These are phyloP conservation scores for Stylosanthes scabra DNA, from an alignment of 331 rosid genomes.

Conservation along the genomic window DNA sequence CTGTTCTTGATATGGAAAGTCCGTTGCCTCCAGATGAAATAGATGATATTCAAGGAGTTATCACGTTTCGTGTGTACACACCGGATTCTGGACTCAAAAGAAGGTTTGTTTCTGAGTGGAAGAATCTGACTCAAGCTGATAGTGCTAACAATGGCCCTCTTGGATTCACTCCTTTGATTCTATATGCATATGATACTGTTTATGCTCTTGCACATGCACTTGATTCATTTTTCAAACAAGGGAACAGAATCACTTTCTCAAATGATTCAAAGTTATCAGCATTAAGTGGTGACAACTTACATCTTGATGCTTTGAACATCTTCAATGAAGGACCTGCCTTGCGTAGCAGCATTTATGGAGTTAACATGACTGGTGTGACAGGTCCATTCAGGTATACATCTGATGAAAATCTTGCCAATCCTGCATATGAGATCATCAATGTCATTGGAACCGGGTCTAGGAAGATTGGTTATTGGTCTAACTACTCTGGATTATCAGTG, in stretches of 20 bases:
- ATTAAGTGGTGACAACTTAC: slow-evolving; percentile 45
- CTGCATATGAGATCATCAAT: slow-evolving; percentile 84
- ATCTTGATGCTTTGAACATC: slow-evolving; percentile 75
- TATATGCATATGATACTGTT: slow-evolving; percentile 91
- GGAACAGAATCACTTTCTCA: slow-evolving; percentile 77
- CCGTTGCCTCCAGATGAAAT: slow-evolving; percentile 50
- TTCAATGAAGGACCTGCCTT: slow-evolving; percentile 75
- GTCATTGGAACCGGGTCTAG: slow-evolving; percentile 73
- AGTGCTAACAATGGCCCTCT: slow-evolving; percentile 32
- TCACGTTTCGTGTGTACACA: slow-evolving; percentile 68
- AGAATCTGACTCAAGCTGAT: slow-evolving; percentile 59
- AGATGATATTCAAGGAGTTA: slow-evolving; percentile 76
- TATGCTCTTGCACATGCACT: slow-evolving; percentile 86
- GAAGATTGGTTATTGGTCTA: slow-evolving; percentile 92
- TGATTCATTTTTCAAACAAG: slow-evolving; percentile 74
- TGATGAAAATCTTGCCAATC: slow-evolving; percentile 62
- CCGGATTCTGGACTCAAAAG: slow-evolving; percentile 76
- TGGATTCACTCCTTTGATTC: slow-evolving; percentile 62
- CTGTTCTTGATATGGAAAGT: slow-evolving; percentile 56
- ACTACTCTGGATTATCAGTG: slow-evolving; percentile 78
- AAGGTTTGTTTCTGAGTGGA: slow-evolving; percentile 79
- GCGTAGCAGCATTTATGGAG: slow-evolving; percentile 54
- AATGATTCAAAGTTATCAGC: slow-evolving; percentile 59
- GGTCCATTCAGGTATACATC: slow-evolving; percentile 68
- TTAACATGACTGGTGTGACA: slow-evolving; percentile 79